Conservation (phyloP, 257 asterid genomes). For the Capsicum chinense region DNA sequence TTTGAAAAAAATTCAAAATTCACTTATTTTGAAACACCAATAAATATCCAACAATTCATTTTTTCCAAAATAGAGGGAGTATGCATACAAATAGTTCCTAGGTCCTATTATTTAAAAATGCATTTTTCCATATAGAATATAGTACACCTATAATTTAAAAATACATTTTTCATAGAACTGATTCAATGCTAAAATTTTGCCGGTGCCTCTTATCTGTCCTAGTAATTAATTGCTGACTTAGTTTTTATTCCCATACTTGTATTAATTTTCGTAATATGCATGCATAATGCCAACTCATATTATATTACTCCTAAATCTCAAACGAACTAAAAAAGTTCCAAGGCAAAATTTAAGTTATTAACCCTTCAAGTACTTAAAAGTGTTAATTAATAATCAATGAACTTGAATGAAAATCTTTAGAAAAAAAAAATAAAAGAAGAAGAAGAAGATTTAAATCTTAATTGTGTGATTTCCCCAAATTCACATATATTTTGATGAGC, state of each 20-base stretch:
- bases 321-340: background rate
- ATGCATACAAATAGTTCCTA: too few relatives aligned
- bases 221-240: constrained; percentile 5
- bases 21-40: too few relatives aligned
- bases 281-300: background rate
- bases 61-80: too few relatives aligned
- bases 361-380: background rate
- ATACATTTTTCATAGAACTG: too few relatives aligned
- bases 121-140: too few relatives aligned
- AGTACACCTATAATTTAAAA: too few relatives aligned
- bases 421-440: too few relatives aligned
- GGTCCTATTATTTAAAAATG: too few relatives aligned
- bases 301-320: background rate
- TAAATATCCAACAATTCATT: too few relatives aligned
- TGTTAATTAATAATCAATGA: background rate
- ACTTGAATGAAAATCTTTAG: background rate
- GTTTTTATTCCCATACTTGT: background rate
- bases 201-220: background rate
- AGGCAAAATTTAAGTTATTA: background rate
- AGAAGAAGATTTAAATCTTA: background rate
- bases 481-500: too few relatives aligned
- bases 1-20: too few relatives aligned
- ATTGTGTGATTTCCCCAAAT: background rate
- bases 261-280: constrained; percentile 23
- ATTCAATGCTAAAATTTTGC: too few relatives aligned